Percentiles rank a stretch among this genome's conserved stretches.
Conservation (phyloP, 78 protist species). For the Emiliania huxleyi region DNA sequence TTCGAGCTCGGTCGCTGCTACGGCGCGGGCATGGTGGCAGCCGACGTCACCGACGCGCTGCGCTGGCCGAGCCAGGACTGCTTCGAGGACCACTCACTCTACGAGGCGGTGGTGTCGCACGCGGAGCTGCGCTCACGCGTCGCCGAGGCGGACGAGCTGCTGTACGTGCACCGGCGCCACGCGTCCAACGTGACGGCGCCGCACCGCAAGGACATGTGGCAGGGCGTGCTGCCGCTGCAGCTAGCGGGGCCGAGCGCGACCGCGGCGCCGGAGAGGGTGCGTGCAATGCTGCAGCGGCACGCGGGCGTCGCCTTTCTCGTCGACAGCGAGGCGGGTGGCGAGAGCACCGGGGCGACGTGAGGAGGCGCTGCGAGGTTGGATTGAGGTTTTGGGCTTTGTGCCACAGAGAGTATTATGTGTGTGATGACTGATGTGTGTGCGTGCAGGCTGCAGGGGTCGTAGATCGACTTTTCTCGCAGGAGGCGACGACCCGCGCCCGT, state of each 20-base stretch:
- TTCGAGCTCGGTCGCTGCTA: neutral
- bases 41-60: neutral
- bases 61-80: neutral
- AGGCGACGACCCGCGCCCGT: too few species aligned
- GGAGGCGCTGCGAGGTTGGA: too few species aligned
- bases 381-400: too few species aligned
- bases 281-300: neutral
- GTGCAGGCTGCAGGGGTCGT: too few species aligned
- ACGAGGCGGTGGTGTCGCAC: neutral
- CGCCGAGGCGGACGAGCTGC: neutral
- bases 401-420: too few species aligned
- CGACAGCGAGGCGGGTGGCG: too few species aligned
- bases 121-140: neutral
- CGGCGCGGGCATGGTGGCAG: neutral
- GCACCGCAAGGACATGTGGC: neutral
- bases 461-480: too few species aligned
- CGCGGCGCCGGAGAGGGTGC: neutral
- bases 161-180: neutral
- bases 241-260: neutral
- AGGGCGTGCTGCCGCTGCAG: neutral
- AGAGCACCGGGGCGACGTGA: too few species aligned
- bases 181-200: neutral
- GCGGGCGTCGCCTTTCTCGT: neutral
- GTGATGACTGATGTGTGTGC: too few species aligned
- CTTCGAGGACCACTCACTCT: neutral